Evolutionary conservation across 257 asterid species (phyloP), one percentile per base, ranked within the genome.

Genomic region (Solanum paucissectum): DNA sequence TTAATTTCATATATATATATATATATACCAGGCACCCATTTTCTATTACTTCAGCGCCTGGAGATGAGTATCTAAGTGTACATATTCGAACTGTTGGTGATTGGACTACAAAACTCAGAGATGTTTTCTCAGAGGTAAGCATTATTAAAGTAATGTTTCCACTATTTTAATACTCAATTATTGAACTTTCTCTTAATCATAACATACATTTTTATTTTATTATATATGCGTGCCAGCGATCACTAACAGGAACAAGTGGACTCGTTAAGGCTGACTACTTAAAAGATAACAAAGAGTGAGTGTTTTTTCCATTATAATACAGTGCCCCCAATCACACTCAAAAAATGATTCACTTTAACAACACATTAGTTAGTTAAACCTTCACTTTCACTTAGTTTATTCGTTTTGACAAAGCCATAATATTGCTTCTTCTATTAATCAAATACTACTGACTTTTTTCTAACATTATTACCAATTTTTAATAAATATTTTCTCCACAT

Each of bases 181-280:
- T 86, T 18, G 55, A 68, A 29, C 11, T 20, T 44, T 79, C 0
- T 18, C 25, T 27, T 46, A 81, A 81, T 46, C 27, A 79, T 23
- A 2, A 5, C 62, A 4, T 23, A 8, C 4, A 18, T 18, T n/a
- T 12, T 12, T 9, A 71, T 44, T 42, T 25, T 27, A 44, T 84
- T 91, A 96, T 14, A 49, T 49, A 14, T 98, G 96, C 90, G 33
- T 94, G 98, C 76, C 94, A 92, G 89, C 95, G 96, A 23, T 95
- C 95, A 68, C 92, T 94, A 12, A 94, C 88, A 8, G 98, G 98
- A 11, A 94, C 91, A 93, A 95, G 98, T 86, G 98, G 97, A 90
- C 95, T 93, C 82, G 94, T 95, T n/a, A 86, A 95, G 86, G 94
- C 94, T 38, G 98, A 92, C 86, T 85, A 4, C 58, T 89, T 91